These are phyloP conservation scores for Perilla frutescens DNA, from an alignment of 257 asterid species.

Conservation along the genomic window DNA sequence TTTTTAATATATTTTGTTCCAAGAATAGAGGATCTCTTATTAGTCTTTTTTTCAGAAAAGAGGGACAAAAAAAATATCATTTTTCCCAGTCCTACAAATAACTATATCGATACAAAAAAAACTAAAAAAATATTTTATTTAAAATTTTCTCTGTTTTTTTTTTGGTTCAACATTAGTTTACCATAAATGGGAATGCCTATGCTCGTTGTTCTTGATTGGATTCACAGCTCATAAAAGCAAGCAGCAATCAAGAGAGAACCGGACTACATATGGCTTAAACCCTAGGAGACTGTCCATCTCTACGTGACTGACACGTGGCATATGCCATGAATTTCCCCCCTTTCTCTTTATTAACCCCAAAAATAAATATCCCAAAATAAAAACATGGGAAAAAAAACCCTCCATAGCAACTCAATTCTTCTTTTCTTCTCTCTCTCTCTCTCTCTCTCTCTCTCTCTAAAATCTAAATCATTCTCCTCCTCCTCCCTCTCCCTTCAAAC, in stretches of 20 bases:
- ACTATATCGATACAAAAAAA: too few relatives aligned
- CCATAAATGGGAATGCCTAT: not conserved
- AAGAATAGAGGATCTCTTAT: too few relatives aligned
- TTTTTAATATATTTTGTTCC: too few relatives aligned
- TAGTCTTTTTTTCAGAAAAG: too few relatives aligned
- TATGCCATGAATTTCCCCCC: conserved; percentile 35
- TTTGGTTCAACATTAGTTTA: not conserved
- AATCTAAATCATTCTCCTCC: not conserved
- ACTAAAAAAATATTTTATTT: too few relatives aligned
- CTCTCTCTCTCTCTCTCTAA: conserved; percentile 14
- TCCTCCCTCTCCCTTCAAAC: conserved; percentile 10
- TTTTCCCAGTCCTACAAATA: too few relatives aligned
- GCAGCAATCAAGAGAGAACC: not conserved
- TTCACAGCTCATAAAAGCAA: not conserved
- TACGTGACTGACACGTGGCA: conserved; percentile 62
- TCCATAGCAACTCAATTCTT: not conserved
- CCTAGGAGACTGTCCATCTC: conserved; percentile 55
- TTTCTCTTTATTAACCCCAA: conserved; percentile 17
- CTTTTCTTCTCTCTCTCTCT: conserved; percentile 1
- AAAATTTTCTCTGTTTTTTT: not conserved
- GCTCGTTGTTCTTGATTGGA: not conserved
- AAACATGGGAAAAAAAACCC: not conserved
- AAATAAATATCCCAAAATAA: not conserved
- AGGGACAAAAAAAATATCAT: too few relatives aligned
- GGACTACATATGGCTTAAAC: conserved; percentile 34